These are phyloP conservation scores for Aegilops longissima DNA, from an alignment of 176 grass and related monocot genomes.

Conservation along the genomic window DNA sequence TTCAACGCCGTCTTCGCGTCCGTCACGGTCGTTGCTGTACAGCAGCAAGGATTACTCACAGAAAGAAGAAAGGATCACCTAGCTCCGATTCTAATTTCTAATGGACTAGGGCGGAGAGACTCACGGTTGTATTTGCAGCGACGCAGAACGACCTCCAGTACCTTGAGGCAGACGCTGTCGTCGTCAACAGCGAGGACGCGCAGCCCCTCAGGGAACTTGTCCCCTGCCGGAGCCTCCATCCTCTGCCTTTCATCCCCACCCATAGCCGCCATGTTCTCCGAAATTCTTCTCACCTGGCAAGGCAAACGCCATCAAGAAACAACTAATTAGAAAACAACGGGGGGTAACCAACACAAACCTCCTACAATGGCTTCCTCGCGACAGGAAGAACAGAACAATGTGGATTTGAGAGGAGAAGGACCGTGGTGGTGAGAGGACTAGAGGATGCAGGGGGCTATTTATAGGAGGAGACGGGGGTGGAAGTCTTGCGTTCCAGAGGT, in stretches of 20 bases:
- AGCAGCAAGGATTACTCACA: not conserved
- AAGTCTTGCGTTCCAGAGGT: not conserved
- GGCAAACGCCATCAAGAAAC: not conserved
- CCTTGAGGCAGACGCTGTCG: not conserved
- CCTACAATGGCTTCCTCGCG: not conserved
- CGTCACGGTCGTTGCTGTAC: conserved; percentile 44
- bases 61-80: not conserved
- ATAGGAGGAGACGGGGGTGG: not conserved
- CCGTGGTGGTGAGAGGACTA: not conserved
- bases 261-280: not conserved
- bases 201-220: conserved; percentile 34
- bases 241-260: not conserved
- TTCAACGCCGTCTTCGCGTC: conserved; percentile 30
- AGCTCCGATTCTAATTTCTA: not conserved
- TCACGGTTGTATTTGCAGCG: conserved; percentile 40
- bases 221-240: not conserved
- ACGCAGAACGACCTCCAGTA: conserved; percentile 7
- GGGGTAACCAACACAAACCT: not conserved
- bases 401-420: not conserved
- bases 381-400: not conserved
- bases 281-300: not conserved
- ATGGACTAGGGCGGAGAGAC: not conserved
- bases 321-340: not conserved
- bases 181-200: conserved; percentile 44
- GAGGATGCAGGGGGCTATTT: not conserved